These are phyloP conservation scores for Agarophyton chilense DNA, from an alignment of 23 red algal species.

Conservation along the genomic window DNA sequence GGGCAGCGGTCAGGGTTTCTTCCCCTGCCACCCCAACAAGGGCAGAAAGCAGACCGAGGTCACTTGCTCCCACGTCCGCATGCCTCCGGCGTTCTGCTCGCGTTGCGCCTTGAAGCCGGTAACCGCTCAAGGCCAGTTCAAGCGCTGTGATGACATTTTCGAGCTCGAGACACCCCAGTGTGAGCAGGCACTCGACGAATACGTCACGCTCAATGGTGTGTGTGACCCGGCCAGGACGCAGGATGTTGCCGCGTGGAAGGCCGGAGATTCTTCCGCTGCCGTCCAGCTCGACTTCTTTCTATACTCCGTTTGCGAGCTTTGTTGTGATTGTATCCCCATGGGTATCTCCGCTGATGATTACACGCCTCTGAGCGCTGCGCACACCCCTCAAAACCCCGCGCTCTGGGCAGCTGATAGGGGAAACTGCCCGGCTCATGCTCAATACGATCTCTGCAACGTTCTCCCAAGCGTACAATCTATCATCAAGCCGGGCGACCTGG, in stretches of 20 bases:
- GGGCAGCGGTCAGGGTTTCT: constrained; percentile 27
- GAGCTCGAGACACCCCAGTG: constrained; percentile 22
- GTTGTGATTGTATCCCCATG: constrained; percentile 69
- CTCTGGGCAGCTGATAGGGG: constrained; percentile 55
- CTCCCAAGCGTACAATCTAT: constrained; percentile 32
- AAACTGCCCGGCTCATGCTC: constrained; percentile 63
- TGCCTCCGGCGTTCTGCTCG: constrained; percentile 45
- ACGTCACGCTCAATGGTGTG: constrained; percentile 12
- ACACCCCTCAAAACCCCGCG: constrained; percentile 35
- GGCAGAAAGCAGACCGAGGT: constrained; percentile 23
- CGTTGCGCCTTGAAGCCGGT: constrained; percentile 39
- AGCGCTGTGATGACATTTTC: constrained; percentile 36
- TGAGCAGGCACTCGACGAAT: constrained; percentile 26
- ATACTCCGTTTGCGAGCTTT: constrained; percentile 69
- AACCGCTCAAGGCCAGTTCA: constrained; percentile 31
- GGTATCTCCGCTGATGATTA: constrained; percentile 37
- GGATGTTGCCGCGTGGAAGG: not conserved
- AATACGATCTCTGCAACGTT: constrained; percentile 59
- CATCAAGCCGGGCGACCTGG: constrained; percentile 50
- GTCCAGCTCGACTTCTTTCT: constrained; percentile 53
- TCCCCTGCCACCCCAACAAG: constrained; percentile 63
- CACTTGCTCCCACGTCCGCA: constrained; percentile 22
- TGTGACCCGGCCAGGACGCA: constrained; percentile 31
- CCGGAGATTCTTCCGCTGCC: constrained; percentile 21
- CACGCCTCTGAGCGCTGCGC: not conserved